These are phyloP conservation scores for Fomitopsis palustris DNA, from an alignment of 1,284 basidiomycete genomes.

Conservation along the genomic window DNA sequence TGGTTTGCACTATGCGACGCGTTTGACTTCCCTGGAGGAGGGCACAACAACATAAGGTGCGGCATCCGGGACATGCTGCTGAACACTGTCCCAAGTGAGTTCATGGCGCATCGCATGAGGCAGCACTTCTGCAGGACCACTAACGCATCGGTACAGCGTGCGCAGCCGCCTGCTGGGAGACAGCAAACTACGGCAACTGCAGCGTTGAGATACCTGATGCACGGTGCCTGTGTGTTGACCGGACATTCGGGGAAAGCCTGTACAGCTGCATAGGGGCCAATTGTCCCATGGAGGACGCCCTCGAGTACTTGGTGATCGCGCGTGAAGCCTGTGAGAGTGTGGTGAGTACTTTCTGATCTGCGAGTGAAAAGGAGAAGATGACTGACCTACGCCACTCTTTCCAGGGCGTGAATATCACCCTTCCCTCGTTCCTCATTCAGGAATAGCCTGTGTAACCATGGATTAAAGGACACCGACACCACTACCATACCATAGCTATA, in stretches of 20 bases:
- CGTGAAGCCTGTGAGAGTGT: neutral
- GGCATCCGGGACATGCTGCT: neutral
- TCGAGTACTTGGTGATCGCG: neutral
- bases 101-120: too few species aligned
- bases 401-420: neutral
- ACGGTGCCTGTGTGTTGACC: neutral
- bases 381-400: neutral
- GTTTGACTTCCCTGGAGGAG: neutral
- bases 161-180: neutral
- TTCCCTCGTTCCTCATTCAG: neutral
- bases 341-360: neutral
- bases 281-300: neutral
- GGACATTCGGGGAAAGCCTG: neutral
- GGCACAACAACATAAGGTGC: neutral
- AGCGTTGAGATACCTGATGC: neutral
- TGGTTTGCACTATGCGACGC: neutral
- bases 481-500: too few species aligned
- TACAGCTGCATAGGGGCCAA: neutral
- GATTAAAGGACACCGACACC: too few species aligned
- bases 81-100: neutral
- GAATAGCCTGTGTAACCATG: neutral
- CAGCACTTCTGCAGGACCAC: neutral
- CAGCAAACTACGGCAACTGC: constrained; percentile 1
- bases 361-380: too few species aligned
- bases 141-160: neutral